phyloP scores from a whole-genome alignment of 2,329 filamentous ascomycete species.

The Aspergillus flavus region DNA sequence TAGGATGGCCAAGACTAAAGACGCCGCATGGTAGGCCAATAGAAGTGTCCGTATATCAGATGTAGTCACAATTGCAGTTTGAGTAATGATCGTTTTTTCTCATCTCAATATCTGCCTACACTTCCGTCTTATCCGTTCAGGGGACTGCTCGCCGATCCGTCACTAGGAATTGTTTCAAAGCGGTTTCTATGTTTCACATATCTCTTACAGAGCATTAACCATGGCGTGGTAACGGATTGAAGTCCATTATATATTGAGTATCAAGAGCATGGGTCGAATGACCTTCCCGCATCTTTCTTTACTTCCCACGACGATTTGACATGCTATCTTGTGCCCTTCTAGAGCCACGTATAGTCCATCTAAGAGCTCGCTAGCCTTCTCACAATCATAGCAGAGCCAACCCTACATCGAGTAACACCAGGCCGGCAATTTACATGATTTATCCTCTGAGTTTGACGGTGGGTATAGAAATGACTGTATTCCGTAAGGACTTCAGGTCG shows the following conservation, averaged over 20 bases:
- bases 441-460: too few relatives aligned
- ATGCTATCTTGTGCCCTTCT: background rate
- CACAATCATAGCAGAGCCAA: background rate
- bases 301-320: background rate
- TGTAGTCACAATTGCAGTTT: background rate
- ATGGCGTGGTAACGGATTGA: background rate
- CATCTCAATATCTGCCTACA: too few relatives aligned
- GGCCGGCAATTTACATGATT: too few relatives aligned
- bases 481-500: too few relatives aligned
- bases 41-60: background rate
- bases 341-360: background rate
- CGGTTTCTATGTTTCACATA: background rate
- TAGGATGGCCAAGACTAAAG: background rate
- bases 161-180: background rate
- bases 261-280: background rate
- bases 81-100: background rate
- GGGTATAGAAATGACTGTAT: too few relatives aligned
- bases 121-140: background rate
- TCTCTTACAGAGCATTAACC: background rate
- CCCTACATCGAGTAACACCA: background rate
- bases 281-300: background rate
- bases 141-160: background rate
- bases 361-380: background rate
- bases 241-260: background rate
- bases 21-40: background rate